phyloP scores from a whole-genome alignment of 2,329 filamentous ascomycete genomes.

The Botrytis medusae region DNA sequence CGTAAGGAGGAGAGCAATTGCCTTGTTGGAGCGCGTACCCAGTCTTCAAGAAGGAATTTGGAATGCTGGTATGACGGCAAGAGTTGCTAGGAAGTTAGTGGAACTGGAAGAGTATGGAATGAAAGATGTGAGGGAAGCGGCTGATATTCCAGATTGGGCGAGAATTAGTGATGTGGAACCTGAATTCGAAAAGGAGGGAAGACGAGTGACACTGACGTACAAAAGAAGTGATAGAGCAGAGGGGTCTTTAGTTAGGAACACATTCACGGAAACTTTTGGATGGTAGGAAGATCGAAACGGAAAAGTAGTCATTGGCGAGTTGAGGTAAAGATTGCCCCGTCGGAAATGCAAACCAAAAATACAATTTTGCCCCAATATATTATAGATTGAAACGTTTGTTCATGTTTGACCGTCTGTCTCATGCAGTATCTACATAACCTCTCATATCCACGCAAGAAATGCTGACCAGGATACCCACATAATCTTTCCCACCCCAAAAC shows the following conservation, averaged over 20 bases:
- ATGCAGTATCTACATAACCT: slow-evolving; percentile 16
- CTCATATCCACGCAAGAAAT: slow-evolving; percentile 16
- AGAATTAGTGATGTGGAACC: slow-evolving; percentile 19
- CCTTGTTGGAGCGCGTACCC: slow-evolving; percentile 53
- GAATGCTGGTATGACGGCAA: slow-evolving; percentile 44
- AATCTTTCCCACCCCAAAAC: slow-evolving; percentile 21
- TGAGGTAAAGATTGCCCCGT: background rate
- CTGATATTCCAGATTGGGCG: slow-evolving; percentile 26
- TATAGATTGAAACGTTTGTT: slow-evolving; percentile 5
- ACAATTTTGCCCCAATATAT: background rate
- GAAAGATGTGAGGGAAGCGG: slow-evolving; percentile 18
- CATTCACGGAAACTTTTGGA: background rate
- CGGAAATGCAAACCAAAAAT: background rate
- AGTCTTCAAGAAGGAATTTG: slow-evolving; percentile 65
- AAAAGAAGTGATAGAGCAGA: background rate
- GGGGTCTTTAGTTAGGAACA: background rate
- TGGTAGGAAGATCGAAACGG: background rate
- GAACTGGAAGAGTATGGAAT: slow-evolving; percentile 22
- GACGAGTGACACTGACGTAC: slow-evolving; percentile 10
- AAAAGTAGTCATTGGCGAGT: background rate
- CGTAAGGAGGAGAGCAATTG: slow-evolving; percentile 58
- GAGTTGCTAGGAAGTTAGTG: slow-evolving; percentile 22
- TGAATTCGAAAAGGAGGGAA: slow-evolving; percentile 1
- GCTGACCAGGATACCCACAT: slow-evolving; percentile 19
- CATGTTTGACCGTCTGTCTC: slow-evolving; percentile 4